Evolutionary conservation across 2,329 filamentous ascomycete genomes (phyloP).

Genomic region (Passalora sequoiae): DNA sequence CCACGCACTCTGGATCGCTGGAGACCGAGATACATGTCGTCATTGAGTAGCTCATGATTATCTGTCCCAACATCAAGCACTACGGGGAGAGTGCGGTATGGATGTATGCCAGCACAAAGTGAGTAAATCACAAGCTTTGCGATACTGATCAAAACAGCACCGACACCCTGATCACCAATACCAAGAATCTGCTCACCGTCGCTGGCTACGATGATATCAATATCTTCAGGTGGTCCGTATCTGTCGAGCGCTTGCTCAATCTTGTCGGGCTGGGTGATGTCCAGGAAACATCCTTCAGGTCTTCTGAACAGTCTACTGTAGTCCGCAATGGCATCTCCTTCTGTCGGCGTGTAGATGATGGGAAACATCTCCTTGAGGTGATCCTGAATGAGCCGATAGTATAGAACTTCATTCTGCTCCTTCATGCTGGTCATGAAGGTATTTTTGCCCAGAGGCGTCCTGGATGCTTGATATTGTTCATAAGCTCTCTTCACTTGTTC

Average conservation of each 20-base stretch:
- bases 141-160: slow-evolving; percentile 75
- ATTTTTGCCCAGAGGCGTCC: slow-evolving; percentile 71
- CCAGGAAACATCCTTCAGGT: slow-evolving; percentile 76
- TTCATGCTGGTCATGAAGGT: slow-evolving; percentile 82
- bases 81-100: slow-evolving; percentile 70
- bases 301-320: slow-evolving; percentile 72
- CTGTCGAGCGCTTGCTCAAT: slow-evolving; percentile 62
- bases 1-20: slow-evolving; percentile 62
- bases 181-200: slow-evolving; percentile 70
- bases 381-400: slow-evolving; percentile 69
- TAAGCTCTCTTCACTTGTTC: slow-evolving; percentile 74
- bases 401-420: slow-evolving; percentile 79
- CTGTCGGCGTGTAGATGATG: slow-evolving; percentile 86
- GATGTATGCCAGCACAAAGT: slow-evolving; percentile 80
- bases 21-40: slow-evolving; percentile 75
- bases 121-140: slow-evolving; percentile 81
- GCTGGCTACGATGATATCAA: slow-evolving; percentile 84
- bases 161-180: slow-evolving; percentile 83
- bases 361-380: slow-evolving; percentile 84
- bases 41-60: slow-evolving; percentile 67
- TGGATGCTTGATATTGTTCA: slow-evolving; percentile 63
- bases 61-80: slow-evolving; percentile 83
- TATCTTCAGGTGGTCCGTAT: slow-evolving; percentile 65
- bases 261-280: slow-evolving; percentile 62
- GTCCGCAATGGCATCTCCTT: slow-evolving; percentile 81